Base-by-base conservation (phyloP, 2,329 filamentous ascomycete genomes). In the Fusarium abutilonis region DNA sequence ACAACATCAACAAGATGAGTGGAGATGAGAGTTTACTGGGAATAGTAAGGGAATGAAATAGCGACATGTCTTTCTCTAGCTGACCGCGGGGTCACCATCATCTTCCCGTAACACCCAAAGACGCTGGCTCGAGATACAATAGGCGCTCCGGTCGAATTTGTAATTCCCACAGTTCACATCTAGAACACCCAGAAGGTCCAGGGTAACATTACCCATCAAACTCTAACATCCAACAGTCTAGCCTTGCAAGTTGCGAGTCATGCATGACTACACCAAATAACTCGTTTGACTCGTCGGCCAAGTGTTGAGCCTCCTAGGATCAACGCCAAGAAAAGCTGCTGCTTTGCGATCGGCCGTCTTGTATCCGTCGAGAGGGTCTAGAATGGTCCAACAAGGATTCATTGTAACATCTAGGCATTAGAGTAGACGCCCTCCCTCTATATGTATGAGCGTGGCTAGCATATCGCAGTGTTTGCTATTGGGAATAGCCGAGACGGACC, bases 11-110 rank as follows among this genome's bases (percentile, higher is more conserved):
- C 28, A 11, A 36, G 13, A 13, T 28, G 45, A 23, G 45, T 47
- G 47, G 51, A 57, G 31, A 47, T 39, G 56, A 58, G 45, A 21
- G 23, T 58, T 52, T 29, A 17, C 26, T 38, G 47, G 61, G 23
- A 61, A 64, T 57, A 57, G 21, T 21, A 34, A 57, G 60, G 52
- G 49, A 64, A 60, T 60, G 35, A 43, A 32, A 14, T 17, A 13
- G 14, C 17, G 45, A 46, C 11, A 56, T 63, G 49, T 34, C 48
- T 19, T 19, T 19, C 19, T n/a, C n/a, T n/a, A n/a, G n/a, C n/a
- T n/a, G n/a, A 63, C 23, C n/a, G 35, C 35, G 36, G 26, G 34
- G 21, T 21, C 19, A 49, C 42, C 38, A 56, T 38, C 41, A 49
- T 21, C 23, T 19, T 41, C 15, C 29, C 13, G 4, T 10, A 28